Conservation (phyloP, 2,329 filamentous ascomycete genomes). For the Pseudocercospora cruenta region DNA sequence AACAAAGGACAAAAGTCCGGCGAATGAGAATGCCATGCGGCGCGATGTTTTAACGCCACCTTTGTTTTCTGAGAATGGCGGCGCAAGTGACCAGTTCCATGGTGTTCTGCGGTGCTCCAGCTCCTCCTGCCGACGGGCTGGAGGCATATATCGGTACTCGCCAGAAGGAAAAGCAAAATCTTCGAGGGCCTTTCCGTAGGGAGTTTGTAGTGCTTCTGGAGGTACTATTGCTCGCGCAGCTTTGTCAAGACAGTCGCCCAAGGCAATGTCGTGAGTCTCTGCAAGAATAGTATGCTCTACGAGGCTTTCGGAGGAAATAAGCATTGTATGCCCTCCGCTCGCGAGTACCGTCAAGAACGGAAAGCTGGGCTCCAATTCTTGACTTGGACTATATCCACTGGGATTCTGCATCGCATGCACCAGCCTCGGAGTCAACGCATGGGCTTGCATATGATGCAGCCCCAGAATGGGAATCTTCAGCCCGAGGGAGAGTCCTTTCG, state of each 20-base stretch:
- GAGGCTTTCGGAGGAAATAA: slow-evolving; percentile 73
- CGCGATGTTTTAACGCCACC: slow-evolving; percentile 39
- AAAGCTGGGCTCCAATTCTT: slow-evolving; percentile 58
- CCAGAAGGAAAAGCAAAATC: slow-evolving; percentile 70
- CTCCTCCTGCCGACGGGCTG: slow-evolving; percentile 62
- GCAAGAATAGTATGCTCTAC: slow-evolving; percentile 74
- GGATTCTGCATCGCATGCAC: slow-evolving; percentile 38
- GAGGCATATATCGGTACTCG: slow-evolving; percentile 62
- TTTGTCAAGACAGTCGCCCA: slow-evolving; percentile 91
- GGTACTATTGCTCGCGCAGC: slow-evolving; percentile 77
- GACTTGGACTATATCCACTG: background rate
- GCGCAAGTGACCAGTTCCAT: slow-evolving; percentile 70
- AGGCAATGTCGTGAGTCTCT: slow-evolving; percentile 75
- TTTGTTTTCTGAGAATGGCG: slow-evolving; percentile 65
- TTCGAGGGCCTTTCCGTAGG: slow-evolving; percentile 82
- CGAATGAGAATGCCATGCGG: slow-evolving; percentile 72
- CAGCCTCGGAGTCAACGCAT: slow-evolving; percentile 84
- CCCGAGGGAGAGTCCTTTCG: slow-evolving; percentile 82
- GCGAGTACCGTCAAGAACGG: slow-evolving; percentile 88
- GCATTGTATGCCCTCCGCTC: slow-evolving; percentile 88
- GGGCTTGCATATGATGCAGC: slow-evolving; percentile 97
- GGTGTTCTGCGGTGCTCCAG: slow-evolving; percentile 49
- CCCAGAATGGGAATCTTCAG: slow-evolving; percentile 82
- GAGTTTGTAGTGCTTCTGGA: slow-evolving; percentile 62
- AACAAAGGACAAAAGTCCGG: slow-evolving; percentile 69